Conservation (phyloP, 2,329 filamentous ascomycete genomes). For the Colletotrichum endophyticum region DNA sequence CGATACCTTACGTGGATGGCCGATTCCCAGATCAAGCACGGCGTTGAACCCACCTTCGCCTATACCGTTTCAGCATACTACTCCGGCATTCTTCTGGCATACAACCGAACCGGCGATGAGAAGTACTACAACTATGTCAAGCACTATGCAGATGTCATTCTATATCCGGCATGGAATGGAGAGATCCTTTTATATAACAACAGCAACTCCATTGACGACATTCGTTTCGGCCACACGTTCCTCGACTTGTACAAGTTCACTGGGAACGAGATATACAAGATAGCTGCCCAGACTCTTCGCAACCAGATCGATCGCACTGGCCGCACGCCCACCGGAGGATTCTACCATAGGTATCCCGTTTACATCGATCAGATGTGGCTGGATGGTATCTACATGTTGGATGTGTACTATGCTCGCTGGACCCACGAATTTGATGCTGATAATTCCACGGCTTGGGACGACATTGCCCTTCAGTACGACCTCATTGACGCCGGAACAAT, state of each 20-base stretch:
- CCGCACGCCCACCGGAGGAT: conserved; percentile 12
- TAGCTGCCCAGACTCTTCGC: conserved; percentile 4
- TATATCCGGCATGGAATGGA: conserved; percentile 26
- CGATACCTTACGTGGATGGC: conserved; percentile 31
- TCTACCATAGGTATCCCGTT: conserved; percentile 25
- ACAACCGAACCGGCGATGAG: conserved; percentile 25
- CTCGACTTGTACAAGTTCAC: conserved; percentile 15
- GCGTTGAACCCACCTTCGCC: conserved; percentile 27
- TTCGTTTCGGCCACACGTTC: conserved; percentile 20
- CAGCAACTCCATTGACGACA: conserved; percentile 22
- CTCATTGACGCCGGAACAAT: conserved; percentile 42
- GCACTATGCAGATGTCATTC: conserved; percentile 24
- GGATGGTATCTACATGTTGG: conserved; percentile 52
- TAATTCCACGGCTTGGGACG: conserved; percentile 41
- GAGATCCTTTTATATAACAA: conserved; percentile 18
- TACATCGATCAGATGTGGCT: conserved; percentile 33
- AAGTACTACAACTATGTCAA: conserved; percentile 29
- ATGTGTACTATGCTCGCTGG: conserved; percentile 37
- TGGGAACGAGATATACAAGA: conserved; percentile 20
- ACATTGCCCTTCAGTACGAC: conserved; percentile 46
- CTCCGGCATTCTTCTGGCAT: conserved; percentile 25
- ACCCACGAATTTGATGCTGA: conserved; percentile 25
- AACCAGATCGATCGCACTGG: conserved; percentile 17
- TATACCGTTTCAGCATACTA: conserved; percentile 32
- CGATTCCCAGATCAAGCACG: conserved; percentile 30